Evolutionary conservation across 169 alveolate genomes (phyloP).

Genomic region (Pseudocohnilembus persalinus): DNA sequence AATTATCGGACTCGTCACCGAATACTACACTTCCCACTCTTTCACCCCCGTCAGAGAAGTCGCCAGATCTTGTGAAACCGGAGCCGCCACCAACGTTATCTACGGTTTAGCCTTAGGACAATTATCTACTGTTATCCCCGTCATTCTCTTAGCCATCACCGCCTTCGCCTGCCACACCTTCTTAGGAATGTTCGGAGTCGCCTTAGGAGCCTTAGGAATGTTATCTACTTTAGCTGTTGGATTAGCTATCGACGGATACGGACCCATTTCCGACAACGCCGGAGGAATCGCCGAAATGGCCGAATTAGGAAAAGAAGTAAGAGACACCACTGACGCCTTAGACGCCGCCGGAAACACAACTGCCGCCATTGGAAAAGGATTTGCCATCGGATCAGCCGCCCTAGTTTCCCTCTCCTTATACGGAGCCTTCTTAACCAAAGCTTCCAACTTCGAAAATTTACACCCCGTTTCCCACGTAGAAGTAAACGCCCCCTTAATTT

Average conservation of each 20-base stretch:
- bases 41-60: slow-evolving; percentile 64
- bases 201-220: slow-evolving; percentile 76
- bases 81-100: slow-evolving; percentile 76
- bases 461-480: slow-evolving; percentile 46
- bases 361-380: slow-evolving; percentile 80
- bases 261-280: slow-evolving; percentile 77
- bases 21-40: slow-evolving; percentile 59
- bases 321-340: slow-evolving; percentile 61
- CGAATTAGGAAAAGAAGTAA: slow-evolving; percentile 54
- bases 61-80: slow-evolving; percentile 65
- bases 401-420: slow-evolving; percentile 65
- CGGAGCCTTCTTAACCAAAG: slow-evolving; percentile 75
- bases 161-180: slow-evolving; percentile 55
- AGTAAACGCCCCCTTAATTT: slow-evolving; percentile 58
- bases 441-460: slow-evolving; percentile 23
- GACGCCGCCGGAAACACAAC: slow-evolving; percentile 82
- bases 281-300: slow-evolving; percentile 76
- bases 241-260: slow-evolving; percentile 74
- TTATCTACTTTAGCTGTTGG: slow-evolving; percentile 63
- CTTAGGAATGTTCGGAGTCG: slow-evolving; percentile 71
- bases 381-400: slow-evolving; percentile 78
- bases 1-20: slow-evolving; percentile 66
- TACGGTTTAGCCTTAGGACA: slow-evolving; percentile 72
- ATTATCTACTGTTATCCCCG: slow-evolving; percentile 58
- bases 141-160: slow-evolving; percentile 58